Evolutionary conservation across 805 yeast genomes (phyloP).

Genomic region (Lachancea mirantina): DNA sequence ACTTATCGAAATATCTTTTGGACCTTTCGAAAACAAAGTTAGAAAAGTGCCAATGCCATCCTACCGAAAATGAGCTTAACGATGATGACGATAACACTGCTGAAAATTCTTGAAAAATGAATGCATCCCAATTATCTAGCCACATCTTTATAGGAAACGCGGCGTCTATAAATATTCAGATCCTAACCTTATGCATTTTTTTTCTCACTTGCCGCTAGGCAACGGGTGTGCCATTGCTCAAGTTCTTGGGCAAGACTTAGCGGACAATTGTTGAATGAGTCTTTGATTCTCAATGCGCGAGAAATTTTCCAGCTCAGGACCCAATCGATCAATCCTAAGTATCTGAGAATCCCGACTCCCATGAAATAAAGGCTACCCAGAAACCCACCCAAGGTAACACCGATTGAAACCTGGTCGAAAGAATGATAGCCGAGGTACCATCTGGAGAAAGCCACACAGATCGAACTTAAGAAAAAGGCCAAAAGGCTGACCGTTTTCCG

Average conservation of each 20-base stretch:
- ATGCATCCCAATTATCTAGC: neutral
- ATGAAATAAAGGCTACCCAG: conserved; percentile 55
- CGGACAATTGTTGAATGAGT: conserved; percentile 47
- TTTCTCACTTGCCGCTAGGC: neutral
- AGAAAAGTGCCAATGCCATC: conserved; percentile 37
- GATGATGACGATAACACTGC: neutral
- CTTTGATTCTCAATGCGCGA: conserved; percentile 48
- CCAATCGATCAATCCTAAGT: conserved; percentile 61
- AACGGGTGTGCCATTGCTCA: conserved; percentile 27
- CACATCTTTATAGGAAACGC: too few species aligned
- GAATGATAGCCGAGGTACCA: conserved; percentile 77
- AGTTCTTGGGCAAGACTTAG: conserved; percentile 43
- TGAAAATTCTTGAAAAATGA: neutral
- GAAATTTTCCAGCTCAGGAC: conserved; percentile 52
- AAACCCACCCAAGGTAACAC: conserved; percentile 53
- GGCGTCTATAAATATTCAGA: too few species aligned
- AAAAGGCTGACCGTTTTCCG: conserved; percentile 30
- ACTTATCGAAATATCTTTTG: conserved; percentile 78
- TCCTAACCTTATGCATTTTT: conserved; percentile 1
- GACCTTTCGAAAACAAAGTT: conserved; percentile 74
- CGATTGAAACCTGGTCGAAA: conserved; percentile 63
- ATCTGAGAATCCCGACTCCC: conserved; percentile 48
- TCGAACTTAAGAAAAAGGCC: conserved; percentile 24
- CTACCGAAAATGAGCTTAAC: neutral
- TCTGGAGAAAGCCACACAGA: conserved; percentile 58